Conservation (phyloP, 2,329 filamentous ascomycete genomes). For the Paraphoma chrysanthemicola region DNA sequence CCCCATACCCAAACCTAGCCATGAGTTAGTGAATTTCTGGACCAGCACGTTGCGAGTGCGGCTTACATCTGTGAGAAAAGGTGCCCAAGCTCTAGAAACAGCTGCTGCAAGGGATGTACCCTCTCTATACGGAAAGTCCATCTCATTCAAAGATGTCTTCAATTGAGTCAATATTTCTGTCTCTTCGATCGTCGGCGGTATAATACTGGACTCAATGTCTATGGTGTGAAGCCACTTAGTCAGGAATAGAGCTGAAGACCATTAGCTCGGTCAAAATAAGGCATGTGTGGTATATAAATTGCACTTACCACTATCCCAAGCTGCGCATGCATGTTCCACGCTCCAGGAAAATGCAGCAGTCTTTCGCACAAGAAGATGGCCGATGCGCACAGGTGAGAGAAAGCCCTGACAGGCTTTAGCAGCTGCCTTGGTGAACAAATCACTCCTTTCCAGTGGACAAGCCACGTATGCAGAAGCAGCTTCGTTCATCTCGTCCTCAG, state of each 20-base stretch:
- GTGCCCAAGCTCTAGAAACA: slow-evolving; percentile 33
- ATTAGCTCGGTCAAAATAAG: neutral
- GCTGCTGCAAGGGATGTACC: slow-evolving; percentile 30
- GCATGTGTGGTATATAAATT: neutral
- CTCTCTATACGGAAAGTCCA: slow-evolving; percentile 25
- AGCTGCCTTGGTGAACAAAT: slow-evolving; percentile 35
- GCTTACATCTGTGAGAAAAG: slow-evolving; percentile 34
- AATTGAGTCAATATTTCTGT: slow-evolving; percentile 31
- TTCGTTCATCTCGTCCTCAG: slow-evolving; percentile 26
- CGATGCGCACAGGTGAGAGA: slow-evolving; percentile 32
- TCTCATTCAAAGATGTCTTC: slow-evolving; percentile 27
- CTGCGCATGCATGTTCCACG: slow-evolving; percentile 43
- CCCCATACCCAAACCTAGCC: neutral
- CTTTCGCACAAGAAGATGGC: slow-evolving; percentile 37
- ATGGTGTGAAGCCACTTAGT: slow-evolving; percentile 44
- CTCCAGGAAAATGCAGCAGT: slow-evolving; percentile 43
- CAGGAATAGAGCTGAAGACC: slow-evolving; percentile 32
- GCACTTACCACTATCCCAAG: slow-evolving; percentile 36
- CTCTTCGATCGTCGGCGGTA: slow-evolving; percentile 26
- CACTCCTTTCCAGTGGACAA: slow-evolving; percentile 27
- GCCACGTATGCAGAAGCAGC: slow-evolving; percentile 32
- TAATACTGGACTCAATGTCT: slow-evolving; percentile 22
- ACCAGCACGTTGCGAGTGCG: neutral
- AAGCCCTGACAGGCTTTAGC: slow-evolving; percentile 36
- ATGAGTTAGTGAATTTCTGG: neutral